These are phyloP conservation scores for Neofusicoccum parvum DNA, from an alignment of 2,329 filamentous ascomycete genomes.

Conservation along the genomic window DNA sequence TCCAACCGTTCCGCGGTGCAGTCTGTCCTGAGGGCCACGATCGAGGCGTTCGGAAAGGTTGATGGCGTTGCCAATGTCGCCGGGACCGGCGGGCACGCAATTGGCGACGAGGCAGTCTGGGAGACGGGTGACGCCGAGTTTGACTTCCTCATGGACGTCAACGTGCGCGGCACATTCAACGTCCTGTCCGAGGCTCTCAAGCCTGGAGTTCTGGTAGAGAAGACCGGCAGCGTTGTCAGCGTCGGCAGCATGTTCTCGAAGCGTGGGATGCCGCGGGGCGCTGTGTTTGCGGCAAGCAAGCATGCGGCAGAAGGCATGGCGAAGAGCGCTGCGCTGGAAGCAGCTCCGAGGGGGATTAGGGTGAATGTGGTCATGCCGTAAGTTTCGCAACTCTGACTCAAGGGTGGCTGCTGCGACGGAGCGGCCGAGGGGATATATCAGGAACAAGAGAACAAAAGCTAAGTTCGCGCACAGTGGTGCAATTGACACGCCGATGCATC, in stretches of 20 bases:
- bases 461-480: no score
- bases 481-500: no score
- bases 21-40: background rate
- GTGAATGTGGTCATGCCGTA: slow-evolving; percentile 1
- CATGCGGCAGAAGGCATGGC: background rate
- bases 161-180: background rate
- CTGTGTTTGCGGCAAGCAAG: background rate
- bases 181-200: background rate
- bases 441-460: no score
- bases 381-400: background rate
- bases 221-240: background rate
- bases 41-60: background rate
- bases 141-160: background rate
- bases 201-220: background rate
- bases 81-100: background rate
- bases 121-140: background rate
- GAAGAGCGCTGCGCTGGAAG: background rate
- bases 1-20: background rate
- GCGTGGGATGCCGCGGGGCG: background rate
- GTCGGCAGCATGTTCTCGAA: background rate
- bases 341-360: background rate
- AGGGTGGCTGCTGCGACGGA: no score
- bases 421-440: no score
- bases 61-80: background rate
- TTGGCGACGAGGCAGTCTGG: background rate